These are phyloP conservation scores for Rhipidocladum racemiflorum DNA, from an alignment of 176 grass and related monocot species.

Conservation along the genomic window DNA sequence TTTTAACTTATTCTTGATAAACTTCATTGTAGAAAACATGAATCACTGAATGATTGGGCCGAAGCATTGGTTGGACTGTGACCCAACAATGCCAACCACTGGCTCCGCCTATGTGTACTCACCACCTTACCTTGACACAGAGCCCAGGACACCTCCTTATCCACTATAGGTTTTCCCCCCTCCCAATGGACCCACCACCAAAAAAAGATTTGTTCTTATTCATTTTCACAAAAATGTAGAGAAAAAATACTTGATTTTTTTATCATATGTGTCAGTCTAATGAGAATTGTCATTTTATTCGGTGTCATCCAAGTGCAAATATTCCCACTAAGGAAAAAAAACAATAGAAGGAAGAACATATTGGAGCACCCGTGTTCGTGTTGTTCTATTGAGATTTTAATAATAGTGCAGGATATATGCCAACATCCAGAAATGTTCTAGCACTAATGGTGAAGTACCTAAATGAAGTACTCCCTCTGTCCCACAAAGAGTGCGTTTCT, in stretches of 20 bases:
- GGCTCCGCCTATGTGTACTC: no score
- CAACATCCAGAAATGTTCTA: neutral
- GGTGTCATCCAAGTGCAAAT: conserved; percentile 4
- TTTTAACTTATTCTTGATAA: no score
- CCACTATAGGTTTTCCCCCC: conserved; percentile 48
- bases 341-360: neutral
- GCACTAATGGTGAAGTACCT: conserved; percentile 23
- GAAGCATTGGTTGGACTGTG: no score
- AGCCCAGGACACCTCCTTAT: conserved; percentile 39
- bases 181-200: conserved; percentile 19
- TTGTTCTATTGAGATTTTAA: conserved; percentile 18
- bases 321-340: neutral
- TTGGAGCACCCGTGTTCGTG: conserved; percentile 24
- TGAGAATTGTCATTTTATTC: conserved; percentile 19
- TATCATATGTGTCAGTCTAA: neutral
- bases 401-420: conserved; percentile 35
- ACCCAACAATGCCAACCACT: no score
- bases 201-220: conserved; percentile 11
- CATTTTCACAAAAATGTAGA: neutral
- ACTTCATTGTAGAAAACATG: no score
- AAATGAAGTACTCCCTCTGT: no score
- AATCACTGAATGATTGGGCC: no score
- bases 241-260: neutral
- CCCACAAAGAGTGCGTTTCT: no score
- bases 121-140: conserved; percentile 1